Evolutionary conservation across 176 grass and related monocot species (phyloP).

Genomic region (Triticum aestivum): IWGSC_CS_RefSeq_v2.1 NC_057805.1:11278233-11278732

Average conservation of each 20-base stretch:
- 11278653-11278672: slow-evolving; percentile 61
- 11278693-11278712: slow-evolving; percentile 81
- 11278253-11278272: slow-evolving; percentile 51
- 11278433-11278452: slow-evolving; percentile 91
- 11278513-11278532: slow-evolving; percentile 19
- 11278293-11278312: slow-evolving; percentile 84
- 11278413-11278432: slow-evolving; percentile 96
- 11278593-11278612: slow-evolving; percentile 79
- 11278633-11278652: slow-evolving; percentile 55
- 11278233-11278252: slow-evolving; percentile 87
- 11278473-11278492: slow-evolving; percentile 31
- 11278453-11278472: slow-evolving; percentile 44
- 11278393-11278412: slow-evolving; percentile 66
- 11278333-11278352: slow-evolving; percentile 10
- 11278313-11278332: slow-evolving; percentile 43
- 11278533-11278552: slow-evolving; percentile 30
- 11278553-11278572: slow-evolving; percentile 62
- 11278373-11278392: slow-evolving; percentile 35
- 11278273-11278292: slow-evolving; percentile 87
- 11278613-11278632: slow-evolving; percentile 63
- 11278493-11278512: slow-evolving; percentile 31
- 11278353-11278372: slow-evolving; percentile 14
- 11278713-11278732: slow-evolving; percentile 30
- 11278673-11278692: slow-evolving; percentile 85
- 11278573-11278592: slow-evolving; percentile 62